Percentiles rank a stretch among this genome's conserved stretches.
phyloP scores from a whole-genome alignment of 2,329 filamentous ascomycete genomes.

The Penicillium hesseltinei region DNA sequence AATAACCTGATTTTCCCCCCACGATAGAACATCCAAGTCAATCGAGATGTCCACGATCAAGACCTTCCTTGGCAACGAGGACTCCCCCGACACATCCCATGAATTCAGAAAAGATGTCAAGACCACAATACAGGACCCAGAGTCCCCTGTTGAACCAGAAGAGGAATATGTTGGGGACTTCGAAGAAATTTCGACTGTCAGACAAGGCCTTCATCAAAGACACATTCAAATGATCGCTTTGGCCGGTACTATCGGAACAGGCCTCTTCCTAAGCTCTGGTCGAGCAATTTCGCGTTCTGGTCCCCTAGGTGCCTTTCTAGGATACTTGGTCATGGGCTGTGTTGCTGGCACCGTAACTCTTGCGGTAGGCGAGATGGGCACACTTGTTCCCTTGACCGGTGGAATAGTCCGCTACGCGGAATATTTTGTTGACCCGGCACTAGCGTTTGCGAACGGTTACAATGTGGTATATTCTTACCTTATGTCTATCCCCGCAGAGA shows the following conservation, averaged over 20 bases:
- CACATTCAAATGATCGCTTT: background rate
- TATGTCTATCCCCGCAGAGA: slow-evolving; percentile 8
- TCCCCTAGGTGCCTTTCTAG: slow-evolving; percentile 10
- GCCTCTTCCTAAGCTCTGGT: slow-evolving; percentile 13
- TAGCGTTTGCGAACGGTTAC: slow-evolving; percentile 9
- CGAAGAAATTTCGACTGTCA: background rate
- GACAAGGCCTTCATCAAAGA: background rate
- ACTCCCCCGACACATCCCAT: background rate
- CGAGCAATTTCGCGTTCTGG: slow-evolving; percentile 10
- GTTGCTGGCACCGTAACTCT: slow-evolving; percentile 8
- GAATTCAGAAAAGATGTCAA: background rate
- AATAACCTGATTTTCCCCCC: background rate
- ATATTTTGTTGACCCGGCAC: slow-evolving; percentile 11
- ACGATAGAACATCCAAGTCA: background rate
- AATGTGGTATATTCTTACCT: slow-evolving; percentile 5
- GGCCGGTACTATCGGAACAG: slow-evolving; percentile 4
- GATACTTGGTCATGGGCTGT: slow-evolving; percentile 12
- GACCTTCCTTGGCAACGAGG: background rate
- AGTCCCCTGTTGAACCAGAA: background rate
- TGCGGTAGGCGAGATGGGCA: slow-evolving; percentile 6
- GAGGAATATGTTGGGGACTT: background rate
- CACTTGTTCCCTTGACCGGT: slow-evolving; percentile 9
- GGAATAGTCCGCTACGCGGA: slow-evolving; percentile 11
- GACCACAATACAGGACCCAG: background rate
- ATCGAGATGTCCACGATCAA: background rate